phyloP scores from a whole-genome alignment of 2,329 filamentous ascomycete species.

The Cytospora schulzeri region DNA sequence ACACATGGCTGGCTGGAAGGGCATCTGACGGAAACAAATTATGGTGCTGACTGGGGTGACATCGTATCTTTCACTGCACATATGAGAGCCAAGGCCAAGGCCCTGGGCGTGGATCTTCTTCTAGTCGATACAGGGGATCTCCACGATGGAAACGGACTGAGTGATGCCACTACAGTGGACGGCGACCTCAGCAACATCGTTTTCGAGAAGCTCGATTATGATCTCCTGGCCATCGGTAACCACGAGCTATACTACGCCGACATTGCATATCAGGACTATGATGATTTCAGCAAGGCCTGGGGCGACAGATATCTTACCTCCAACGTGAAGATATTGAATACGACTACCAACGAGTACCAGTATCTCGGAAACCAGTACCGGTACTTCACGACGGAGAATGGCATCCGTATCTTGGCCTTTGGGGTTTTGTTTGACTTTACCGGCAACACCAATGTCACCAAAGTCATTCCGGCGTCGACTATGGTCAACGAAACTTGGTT shows the following conservation, averaged over 20 bases:
- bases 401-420: constrained; percentile 48
- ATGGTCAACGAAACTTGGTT: constrained; percentile 63
- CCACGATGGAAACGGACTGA: constrained; percentile 67
- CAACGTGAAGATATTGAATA: constrained; percentile 48
- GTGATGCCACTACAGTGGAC: constrained; percentile 60
- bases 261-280: constrained; percentile 63
- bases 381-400: constrained; percentile 47
- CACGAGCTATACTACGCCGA: constrained; percentile 67
- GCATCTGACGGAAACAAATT: constrained; percentile 63
- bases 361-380: constrained; percentile 47
- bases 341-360: constrained; percentile 42
- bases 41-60: constrained; percentile 68
- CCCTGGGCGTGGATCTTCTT: constrained; percentile 60
- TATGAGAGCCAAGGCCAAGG: constrained; percentile 60
- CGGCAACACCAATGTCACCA: constrained; percentile 63
- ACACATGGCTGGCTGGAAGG: constrained; percentile 64
- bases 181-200: constrained; percentile 55
- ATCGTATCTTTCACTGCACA: constrained; percentile 61
- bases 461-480: constrained; percentile 56
- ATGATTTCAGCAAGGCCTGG: constrained; percentile 59
- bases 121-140: constrained; percentile 65
- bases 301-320: constrained; percentile 49
- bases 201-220: constrained; percentile 46
- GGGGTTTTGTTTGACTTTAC: constrained; percentile 50
- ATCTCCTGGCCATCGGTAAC: constrained; percentile 52